Conservation (phyloP, 2,329 filamentous ascomycete genomes). For the Bipolaris sorokiniana region DNA sequence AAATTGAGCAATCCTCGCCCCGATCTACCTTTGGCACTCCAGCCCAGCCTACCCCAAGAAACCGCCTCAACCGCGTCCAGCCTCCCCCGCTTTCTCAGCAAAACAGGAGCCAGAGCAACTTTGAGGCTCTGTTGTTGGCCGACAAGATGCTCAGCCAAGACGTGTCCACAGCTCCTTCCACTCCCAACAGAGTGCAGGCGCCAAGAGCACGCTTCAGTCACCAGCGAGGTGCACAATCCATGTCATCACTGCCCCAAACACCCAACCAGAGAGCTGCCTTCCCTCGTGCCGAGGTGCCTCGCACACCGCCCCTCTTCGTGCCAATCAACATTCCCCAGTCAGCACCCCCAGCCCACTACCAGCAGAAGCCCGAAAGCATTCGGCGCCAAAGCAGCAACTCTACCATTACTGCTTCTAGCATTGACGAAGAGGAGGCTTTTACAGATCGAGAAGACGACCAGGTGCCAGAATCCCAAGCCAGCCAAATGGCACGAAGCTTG, state of each 20-base stretch:
- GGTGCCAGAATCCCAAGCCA: slow-evolving; percentile 75
- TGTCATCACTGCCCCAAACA: slow-evolving; percentile 84
- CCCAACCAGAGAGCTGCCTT: slow-evolving; percentile 65
- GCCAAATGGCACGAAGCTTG: slow-evolving; percentile 77
- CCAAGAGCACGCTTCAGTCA: slow-evolving; percentile 66
- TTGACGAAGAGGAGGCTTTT: slow-evolving; percentile 52
- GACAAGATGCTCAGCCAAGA: slow-evolving; percentile 80
- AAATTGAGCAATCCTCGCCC: slow-evolving; percentile 69
- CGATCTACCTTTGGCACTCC: slow-evolving; percentile 62
- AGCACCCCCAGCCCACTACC: slow-evolving; percentile 51
- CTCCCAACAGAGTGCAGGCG: slow-evolving; percentile 61
- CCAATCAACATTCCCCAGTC: slow-evolving; percentile 45
- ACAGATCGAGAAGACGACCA: slow-evolving; percentile 72
- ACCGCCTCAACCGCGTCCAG: slow-evolving; percentile 34
- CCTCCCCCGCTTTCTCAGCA: slow-evolving; percentile 58
- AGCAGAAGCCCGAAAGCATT: slow-evolving; percentile 34
- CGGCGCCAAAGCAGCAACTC: slow-evolving; percentile 74
- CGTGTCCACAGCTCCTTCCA: slow-evolving; percentile 75
- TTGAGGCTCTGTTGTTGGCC: slow-evolving; percentile 77
- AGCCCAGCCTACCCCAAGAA: slow-evolving; percentile 57
- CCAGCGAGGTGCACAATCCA: slow-evolving; percentile 76
- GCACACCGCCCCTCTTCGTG: slow-evolving; percentile 49
- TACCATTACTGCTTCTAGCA: slow-evolving; percentile 51
- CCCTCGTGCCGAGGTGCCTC: slow-evolving; percentile 64
- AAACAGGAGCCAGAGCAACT: slow-evolving; percentile 64